Evolutionary conservation across 768 basidiomycete species (phyloP).

Genomic region (Boletellus sp.): DNA sequence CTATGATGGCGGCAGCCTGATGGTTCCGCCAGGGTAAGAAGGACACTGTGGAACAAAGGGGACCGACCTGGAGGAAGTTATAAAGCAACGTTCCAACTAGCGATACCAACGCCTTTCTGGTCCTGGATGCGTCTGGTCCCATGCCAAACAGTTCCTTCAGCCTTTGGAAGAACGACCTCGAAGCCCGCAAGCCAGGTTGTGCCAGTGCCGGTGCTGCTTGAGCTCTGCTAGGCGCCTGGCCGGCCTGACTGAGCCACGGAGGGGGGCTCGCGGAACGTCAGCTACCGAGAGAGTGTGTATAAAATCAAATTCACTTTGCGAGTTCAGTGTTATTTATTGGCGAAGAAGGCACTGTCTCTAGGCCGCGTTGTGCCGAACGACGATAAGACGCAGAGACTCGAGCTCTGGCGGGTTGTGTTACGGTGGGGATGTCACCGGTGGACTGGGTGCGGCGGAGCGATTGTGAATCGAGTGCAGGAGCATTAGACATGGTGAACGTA

Average conservation of each 20-base stretch:
- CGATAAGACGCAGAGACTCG: constrained; percentile 29
- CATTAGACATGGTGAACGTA: constrained; percentile 28
- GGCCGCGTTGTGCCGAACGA: constrained; percentile 24
- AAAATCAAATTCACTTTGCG: constrained; percentile 16
- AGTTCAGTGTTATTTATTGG: constrained; percentile 13
- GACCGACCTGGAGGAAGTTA: constrained; percentile 51
- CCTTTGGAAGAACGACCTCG: constrained; percentile 19
- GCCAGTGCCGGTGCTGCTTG: not conserved
- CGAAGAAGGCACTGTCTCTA: constrained; percentile 17
- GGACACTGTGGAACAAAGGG: not conserved
- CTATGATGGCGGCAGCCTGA: constrained; percentile 51
- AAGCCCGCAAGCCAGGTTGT: constrained; percentile 7
- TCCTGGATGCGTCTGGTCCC: constrained; percentile 48
- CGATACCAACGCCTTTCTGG: constrained; percentile 51
- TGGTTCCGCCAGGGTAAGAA: constrained; percentile 4
- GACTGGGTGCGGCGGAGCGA: constrained; percentile 34
- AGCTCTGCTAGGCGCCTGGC: constrained; percentile 16
- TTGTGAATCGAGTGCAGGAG: constrained; percentile 29
- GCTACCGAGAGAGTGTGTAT: constrained; percentile 10
- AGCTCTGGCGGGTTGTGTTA: constrained; percentile 23
- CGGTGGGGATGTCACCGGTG: constrained; percentile 31
- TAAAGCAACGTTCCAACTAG: constrained; percentile 50
- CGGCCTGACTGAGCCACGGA: constrained; percentile 25
- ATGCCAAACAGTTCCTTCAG: constrained; percentile 46
- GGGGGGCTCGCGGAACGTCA: constrained; percentile 20